Base-by-base conservation (phyloP, 345 rosid species). In the Lepidium didymum region DNA sequence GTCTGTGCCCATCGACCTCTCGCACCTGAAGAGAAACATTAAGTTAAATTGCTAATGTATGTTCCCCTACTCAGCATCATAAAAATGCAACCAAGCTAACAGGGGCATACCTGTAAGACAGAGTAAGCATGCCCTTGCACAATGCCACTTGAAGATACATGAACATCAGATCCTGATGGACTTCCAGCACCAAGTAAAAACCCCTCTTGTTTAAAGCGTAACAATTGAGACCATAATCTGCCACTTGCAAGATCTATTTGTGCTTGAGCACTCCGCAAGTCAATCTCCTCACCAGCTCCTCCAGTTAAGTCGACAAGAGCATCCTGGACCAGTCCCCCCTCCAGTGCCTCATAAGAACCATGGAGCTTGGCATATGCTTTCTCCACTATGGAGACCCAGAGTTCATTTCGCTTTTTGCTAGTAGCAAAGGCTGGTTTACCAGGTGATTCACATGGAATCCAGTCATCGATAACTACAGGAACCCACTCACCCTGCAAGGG, bases 71-170 rank as follows among this genome's bases (percentile, higher is more conserved):
- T 25, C 41, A 53, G 42, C 34, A 38, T 47, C 38, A 10, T 16
- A 34, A 44, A 64, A 76, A 43, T 23, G 19, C 38, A 50, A 55
- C 62, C 56, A 74, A 67, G 47, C 49, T 31, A 65, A 57, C 38
- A 49, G 3, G 3, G 16, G 12, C 47, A 35, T 69, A 94, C 99
- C 96, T 95, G 99, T 63, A 91, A 80, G 58, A 95, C 78, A 8
- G 99, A 95, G 81, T 95, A 95, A 19, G 99, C 99, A 75, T 95
- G 99, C 71, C 99, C 99, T 75, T 95, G 98, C 56, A 95, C 99
- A 46, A 95, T 95, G 77, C 99, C 99, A 75, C 99, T 89, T 25
- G 99, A 95, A 72, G 99, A 95, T 66, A 95, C 76, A 68, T 91
- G 99, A 36, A 89, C 97, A 84, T 95, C 99, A 47, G 99, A 95